Evolutionary conservation across 2,329 filamentous ascomycete species (phyloP).

Genomic region (Cladosporium sp.): DNA sequence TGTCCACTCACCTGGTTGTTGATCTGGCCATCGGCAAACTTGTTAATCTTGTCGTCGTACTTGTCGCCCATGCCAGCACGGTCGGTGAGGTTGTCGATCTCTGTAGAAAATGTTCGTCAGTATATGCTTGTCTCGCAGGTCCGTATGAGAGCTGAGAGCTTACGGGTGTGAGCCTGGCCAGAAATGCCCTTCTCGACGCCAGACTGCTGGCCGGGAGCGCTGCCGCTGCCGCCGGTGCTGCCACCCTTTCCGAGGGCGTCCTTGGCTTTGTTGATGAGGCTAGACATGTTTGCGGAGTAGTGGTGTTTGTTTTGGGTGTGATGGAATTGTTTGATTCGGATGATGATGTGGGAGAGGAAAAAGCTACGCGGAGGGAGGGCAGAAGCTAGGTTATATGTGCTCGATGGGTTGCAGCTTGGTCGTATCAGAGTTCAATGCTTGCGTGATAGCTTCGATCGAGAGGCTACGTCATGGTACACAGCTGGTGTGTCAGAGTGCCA

Average conservation of each 20-base stretch:
- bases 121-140: neutral
- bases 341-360: neutral
- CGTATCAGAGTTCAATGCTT: neutral
- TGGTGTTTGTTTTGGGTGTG: neutral
- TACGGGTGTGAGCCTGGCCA: slow-evolving; percentile 17
- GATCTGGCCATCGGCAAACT: slow-evolving; percentile 21
- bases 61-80: slow-evolving; percentile 21
- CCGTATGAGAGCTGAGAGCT: neutral
- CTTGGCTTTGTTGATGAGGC: slow-evolving; percentile 23
- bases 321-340: neutral
- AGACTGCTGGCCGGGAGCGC: slow-evolving; percentile 4
- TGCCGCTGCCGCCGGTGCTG: neutral
- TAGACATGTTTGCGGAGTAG: slow-evolving; percentile 16
- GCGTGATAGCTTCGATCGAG: slow-evolving; percentile 2
- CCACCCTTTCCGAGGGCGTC: slow-evolving; percentile 16
- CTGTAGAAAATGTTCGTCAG: neutral
- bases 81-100: slow-evolving; percentile 21
- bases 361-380: slow-evolving; percentile 1
- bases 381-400: neutral
- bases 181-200: slow-evolving; percentile 16
- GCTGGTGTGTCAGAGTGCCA: neutral
- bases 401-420: neutral
- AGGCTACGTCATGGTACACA: neutral
- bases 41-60: slow-evolving; percentile 25
- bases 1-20: too few relatives aligned